phyloP scores from a whole-genome alignment of 2,329 filamentous ascomycete species.

The Volutella citrinella region DNA sequence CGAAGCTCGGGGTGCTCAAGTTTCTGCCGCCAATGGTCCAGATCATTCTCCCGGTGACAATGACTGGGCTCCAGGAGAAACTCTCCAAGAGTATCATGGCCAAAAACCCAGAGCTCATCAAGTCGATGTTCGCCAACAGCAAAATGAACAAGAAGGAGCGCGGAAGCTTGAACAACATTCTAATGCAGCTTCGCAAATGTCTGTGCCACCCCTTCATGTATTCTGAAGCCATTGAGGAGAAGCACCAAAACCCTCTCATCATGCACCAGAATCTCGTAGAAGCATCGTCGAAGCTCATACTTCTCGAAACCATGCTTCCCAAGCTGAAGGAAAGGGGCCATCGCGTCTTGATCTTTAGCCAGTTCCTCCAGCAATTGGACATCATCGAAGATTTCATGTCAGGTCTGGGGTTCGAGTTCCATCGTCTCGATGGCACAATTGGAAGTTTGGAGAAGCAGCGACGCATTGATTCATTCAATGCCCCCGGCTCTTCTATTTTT shows the following conservation, averaged over 20 bases:
- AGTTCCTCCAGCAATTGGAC: constrained; percentile 85
- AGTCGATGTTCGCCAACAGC: constrained; percentile 73
- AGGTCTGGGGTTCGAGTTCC: constrained; percentile 68
- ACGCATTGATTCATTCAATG: constrained; percentile 91
- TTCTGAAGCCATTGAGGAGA: constrained; percentile 85
- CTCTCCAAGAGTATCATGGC: constrained; percentile 91
- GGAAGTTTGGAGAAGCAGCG: constrained; percentile 85
- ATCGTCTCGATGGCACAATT: constrained; percentile 83
- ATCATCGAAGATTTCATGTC: constrained; percentile 90
- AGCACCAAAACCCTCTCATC: constrained; percentile 55
- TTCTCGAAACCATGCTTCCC: constrained; percentile 82
- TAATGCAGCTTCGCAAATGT: constrained; percentile 93
- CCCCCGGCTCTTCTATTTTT: constrained; percentile 76
- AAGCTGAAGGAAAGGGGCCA: constrained; percentile 84
- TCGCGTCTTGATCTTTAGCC: constrained; percentile 90
- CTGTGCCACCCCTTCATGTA: constrained; percentile 97
- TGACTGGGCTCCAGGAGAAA: constrained; percentile 91
- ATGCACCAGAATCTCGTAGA: constrained; percentile 82
- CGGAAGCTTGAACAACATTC: constrained; percentile 84
- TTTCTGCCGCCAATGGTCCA: constrained; percentile 92
- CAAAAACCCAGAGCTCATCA: constrained; percentile 86
- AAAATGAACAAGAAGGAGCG: constrained; percentile 68
- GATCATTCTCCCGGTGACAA: constrained; percentile 92
- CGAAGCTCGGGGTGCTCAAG: constrained; percentile 85
- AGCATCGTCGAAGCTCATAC: constrained; percentile 82